A percentile compares a stretch with the other conserved stretches of the same genome.
Evolutionary conservation across 148 eudicot species (phyloP).

Genomic region (Bassia scoparia): DNA sequence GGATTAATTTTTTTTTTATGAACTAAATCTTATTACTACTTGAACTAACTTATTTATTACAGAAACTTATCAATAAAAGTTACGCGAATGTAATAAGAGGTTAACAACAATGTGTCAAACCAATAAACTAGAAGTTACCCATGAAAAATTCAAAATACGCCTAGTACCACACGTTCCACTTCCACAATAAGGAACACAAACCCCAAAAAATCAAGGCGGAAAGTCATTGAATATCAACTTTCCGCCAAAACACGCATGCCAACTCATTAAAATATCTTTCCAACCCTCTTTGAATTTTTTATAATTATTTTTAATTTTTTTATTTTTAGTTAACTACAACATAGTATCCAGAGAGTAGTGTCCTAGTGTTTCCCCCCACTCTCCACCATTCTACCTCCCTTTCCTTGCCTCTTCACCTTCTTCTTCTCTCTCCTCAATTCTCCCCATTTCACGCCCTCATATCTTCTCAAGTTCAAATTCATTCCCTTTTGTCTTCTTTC

Average conservation of each 20-base stretch:
- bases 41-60: no score
- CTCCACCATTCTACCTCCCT: neutral
- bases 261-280: constrained; percentile 9
- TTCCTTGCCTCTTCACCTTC: neutral
- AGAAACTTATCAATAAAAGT: no score
- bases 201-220: neutral
- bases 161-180: neutral
- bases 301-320: no score
- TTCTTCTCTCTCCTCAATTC: constrained; percentile 5
- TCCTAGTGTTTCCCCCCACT: neutral
- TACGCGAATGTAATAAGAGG: no score
- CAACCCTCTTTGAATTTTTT: neutral
- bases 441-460: no score
- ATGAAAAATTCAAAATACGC: neutral
- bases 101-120: no score
- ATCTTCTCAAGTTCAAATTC: constrained; percentile 11
- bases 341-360: neutral
- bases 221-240: constrained; percentile 20
- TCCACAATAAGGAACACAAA: neutral
- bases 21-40: no score
- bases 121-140: no score
- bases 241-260: constrained; percentile 27
- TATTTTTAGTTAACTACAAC: neutral
- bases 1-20: no score
- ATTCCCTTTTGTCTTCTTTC: neutral